Base-by-base conservation (phyloP, 768 basidiomycete species). In the Floccularia luteovirens region DNA sequence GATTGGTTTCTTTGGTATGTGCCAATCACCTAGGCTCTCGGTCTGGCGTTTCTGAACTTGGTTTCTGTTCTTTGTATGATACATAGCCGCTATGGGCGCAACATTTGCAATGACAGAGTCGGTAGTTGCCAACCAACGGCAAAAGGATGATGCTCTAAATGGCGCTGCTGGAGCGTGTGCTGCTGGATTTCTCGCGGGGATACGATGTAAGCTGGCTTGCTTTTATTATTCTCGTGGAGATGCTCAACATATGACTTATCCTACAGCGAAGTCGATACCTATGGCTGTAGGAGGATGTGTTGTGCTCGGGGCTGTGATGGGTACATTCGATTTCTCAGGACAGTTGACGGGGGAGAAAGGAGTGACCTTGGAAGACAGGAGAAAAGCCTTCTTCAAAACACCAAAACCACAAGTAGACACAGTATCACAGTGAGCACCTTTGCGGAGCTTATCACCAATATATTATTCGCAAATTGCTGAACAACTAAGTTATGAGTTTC, bases 101-200 rank as follows among this genome's bases (percentile, higher is more conserved):
- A 73, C 86, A 3, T 97, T 87, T 55, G 85, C 88, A 7, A 74
- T 84, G 48, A 86, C 87, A 1, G 89, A 94, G 58, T 69, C 87
- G 4, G 63, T 71, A 21, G 77, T 88, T 16, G 88, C 89, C 40
- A 97, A 97, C 61, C 64, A 79, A 44, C 76, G 91, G 41, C 71
- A 78, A 60, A 79, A 67, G 48, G 72, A 90, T 46, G 93, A 97
- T 57, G 69, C 82, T 30, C 52, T 87, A 45, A 96, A 91, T 52
- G 84, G 86, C 36, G 83, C 82, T 33, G 77, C 78, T 38, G 92
- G 87, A 40, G 92, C 85, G 41, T 94, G 91, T 64, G 91, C 91
- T 35, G 91, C 91, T 38, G 92, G 92, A 33, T 90, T 94, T 63
- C 63, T 94, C 46, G 89, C 89, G 22, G 92, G 92, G 39, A 61